A percentile compares a stretch with the other conserved stretches of the same genome.
phyloP scores from a whole-genome alignment of 768 basidiomycete genomes.

The Pholiota microspora region DNA sequence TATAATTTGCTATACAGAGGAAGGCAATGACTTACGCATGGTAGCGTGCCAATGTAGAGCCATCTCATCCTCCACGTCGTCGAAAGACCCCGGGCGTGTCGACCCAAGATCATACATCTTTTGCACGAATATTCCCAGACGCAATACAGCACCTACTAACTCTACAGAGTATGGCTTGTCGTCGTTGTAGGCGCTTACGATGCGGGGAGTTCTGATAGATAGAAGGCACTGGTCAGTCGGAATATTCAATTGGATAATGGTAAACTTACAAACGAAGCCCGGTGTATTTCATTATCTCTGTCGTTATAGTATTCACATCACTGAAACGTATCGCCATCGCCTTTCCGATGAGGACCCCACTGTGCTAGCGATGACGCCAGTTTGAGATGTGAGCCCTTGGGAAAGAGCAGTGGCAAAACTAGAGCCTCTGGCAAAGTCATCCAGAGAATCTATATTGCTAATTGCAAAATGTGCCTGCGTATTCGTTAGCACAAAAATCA shows the following conservation, averaged over 20 bases:
- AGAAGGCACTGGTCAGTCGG: no score
- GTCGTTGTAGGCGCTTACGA: slow-evolving; percentile 51
- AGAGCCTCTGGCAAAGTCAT: neutral
- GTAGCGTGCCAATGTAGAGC: slow-evolving; percentile 53
- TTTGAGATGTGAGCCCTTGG: neutral
- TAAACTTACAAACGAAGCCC: slow-evolving; percentile 13
- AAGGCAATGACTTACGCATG: slow-evolving; percentile 51
- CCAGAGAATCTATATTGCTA: slow-evolving; percentile 9
- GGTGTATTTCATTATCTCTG: slow-evolving; percentile 3
- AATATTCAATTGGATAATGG: neutral
- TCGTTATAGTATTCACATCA: no score
- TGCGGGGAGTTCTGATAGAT: slow-evolving; percentile 31
- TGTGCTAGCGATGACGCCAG: neutral
- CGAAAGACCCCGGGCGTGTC: slow-evolving; percentile 44
- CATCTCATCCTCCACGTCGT: slow-evolving; percentile 29
- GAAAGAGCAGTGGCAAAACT: neutral
- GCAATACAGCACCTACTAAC: slow-evolving; percentile 56
- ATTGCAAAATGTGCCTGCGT: neutral
- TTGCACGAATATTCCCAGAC: slow-evolving; percentile 52
- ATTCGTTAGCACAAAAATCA: neutral
- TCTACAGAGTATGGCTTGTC: slow-evolving; percentile 55
- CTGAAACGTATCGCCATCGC: no score
- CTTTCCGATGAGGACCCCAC: no score
- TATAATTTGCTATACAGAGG: neutral
- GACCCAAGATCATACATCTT: slow-evolving; percentile 55